Conservation (phyloP, 108 stramenopile genomes). For the Ochromonas danica region DNA sequence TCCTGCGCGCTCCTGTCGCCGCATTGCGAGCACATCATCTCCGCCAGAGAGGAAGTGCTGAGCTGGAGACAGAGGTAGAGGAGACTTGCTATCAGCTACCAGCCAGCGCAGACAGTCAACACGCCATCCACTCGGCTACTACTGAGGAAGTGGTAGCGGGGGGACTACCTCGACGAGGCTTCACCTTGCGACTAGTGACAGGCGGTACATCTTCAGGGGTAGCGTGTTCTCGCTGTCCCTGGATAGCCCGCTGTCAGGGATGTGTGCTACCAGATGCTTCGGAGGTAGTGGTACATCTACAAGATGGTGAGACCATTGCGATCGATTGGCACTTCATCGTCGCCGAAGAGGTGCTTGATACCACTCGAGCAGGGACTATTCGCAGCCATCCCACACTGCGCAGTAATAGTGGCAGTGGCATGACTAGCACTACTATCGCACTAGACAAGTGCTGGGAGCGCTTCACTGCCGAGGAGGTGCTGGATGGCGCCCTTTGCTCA, state of each 20-base stretch:
- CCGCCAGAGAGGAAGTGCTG: too few species aligned
- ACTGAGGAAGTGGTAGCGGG: not conserved
- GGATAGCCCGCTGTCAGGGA: not conserved
- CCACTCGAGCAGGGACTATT: not conserved
- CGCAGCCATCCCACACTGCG: not conserved
- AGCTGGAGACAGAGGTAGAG: too few species aligned
- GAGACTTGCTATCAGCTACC: too few species aligned
- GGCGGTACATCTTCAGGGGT: not conserved
- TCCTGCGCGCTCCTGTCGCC: not conserved
- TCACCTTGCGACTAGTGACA: not conserved
- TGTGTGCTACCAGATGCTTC: not conserved
- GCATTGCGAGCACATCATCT: too few species aligned
- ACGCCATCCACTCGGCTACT: too few species aligned
- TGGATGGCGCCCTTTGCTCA: slow-evolving; percentile 20
- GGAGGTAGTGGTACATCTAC: not conserved
- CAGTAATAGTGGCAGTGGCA: not conserved
- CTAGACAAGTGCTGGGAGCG: slow-evolving; percentile 4
- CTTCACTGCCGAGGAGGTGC: not conserved
- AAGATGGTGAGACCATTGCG: not conserved
- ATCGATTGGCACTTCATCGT: not conserved
- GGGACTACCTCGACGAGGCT: not conserved
- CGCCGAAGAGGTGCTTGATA: not conserved
- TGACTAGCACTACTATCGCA: not conserved
- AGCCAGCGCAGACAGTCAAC: too few species aligned
- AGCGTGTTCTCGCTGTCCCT: not conserved